phyloP scores from a whole-genome alignment of 805 yeast genomes.

The Cyberlindnera galapagoensis region DNA sequence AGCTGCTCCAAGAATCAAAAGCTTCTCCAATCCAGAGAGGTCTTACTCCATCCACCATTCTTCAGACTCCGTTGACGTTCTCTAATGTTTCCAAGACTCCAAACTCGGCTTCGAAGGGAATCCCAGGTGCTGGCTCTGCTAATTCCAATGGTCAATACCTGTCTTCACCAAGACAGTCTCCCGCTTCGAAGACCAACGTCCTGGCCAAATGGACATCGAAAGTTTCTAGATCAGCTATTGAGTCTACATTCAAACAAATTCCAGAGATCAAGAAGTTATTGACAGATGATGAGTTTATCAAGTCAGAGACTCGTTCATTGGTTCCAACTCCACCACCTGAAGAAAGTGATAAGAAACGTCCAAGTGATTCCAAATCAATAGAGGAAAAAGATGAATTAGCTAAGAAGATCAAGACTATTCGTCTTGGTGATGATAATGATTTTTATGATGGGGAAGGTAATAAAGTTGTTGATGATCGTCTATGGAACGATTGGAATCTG shows the following conservation, averaged over 20 bases:
- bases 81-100: slow-evolving; percentile 23
- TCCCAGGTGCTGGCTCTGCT: slow-evolving; percentile 2
- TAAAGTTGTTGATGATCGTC: slow-evolving; percentile 7
- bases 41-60: slow-evolving; percentile 23
- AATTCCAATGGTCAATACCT: slow-evolving; percentile 12
- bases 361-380: no score
- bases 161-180: slow-evolving; percentile 22
- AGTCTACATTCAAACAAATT: slow-evolving; percentile 13
- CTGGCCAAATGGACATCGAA: slow-evolving; percentile 18
- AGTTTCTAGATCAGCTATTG: slow-evolving; percentile 21
- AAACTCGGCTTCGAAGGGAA: slow-evolving; percentile 17
- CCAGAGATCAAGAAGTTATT: slow-evolving; percentile 17
- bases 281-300: slow-evolving; percentile 9
- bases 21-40: slow-evolving; percentile 19
- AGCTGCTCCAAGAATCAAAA: slow-evolving; percentile 8
- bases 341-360: slow-evolving; percentile 1
- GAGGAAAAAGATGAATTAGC: slow-evolving; percentile 1
- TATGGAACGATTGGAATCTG: slow-evolving; percentile 13
- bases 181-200: slow-evolving; percentile 9
- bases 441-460: slow-evolving; percentile 13
- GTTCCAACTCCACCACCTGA: slow-evolving; percentile 21
- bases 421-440: slow-evolving; percentile 9
- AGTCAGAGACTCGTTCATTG: background rate
- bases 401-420: slow-evolving; percentile 11
- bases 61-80: slow-evolving; percentile 25